Percentiles rank a stretch among this genome's conserved stretches.
These are phyloP conservation scores for Cinnamomum chago DNA, from an alignment of 164 flowering plant genomes.

Conservation along the genomic window DNA sequence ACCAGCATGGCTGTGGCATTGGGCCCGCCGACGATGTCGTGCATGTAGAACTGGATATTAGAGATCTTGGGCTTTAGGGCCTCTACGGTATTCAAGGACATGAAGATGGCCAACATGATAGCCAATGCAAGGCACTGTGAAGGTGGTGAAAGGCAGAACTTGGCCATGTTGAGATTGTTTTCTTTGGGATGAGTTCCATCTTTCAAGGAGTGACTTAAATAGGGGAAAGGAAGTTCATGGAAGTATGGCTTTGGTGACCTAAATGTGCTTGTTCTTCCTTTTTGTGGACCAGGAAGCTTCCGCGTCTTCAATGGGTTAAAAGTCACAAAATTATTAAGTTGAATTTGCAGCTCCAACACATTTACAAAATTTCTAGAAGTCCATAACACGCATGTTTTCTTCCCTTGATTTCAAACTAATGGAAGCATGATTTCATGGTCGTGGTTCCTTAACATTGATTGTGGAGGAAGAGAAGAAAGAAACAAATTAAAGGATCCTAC, in stretches of 20 bases:
- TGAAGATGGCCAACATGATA: background rate
- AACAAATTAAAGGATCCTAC: no score
- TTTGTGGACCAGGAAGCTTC: no score
- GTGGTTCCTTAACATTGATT: no score
- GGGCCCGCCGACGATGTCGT: constrained; percentile 24
- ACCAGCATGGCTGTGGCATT: constrained; percentile 29
- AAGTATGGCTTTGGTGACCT: background rate
- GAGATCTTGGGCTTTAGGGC: constrained; percentile 16
- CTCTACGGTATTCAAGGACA: constrained; percentile 9
- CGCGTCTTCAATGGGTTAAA: no score
- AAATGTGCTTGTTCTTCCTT: no score
- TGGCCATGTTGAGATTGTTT: background rate
- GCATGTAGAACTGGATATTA: constrained; percentile 32
- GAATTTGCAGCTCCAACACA: no score
- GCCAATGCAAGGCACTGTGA: background rate
- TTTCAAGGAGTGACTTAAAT: background rate
- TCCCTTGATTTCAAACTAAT: no score
- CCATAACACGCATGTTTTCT: no score
- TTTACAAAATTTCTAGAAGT: no score
- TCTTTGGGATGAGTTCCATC: background rate
- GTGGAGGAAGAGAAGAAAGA: no score
- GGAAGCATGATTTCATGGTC: no score
- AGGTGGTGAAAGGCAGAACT: background rate
- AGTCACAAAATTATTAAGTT: no score
- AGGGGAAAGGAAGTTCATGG: background rate